Conservation (phyloP, 495 filamentous ascomycete genomes). For the Halenospora varia region DNA sequence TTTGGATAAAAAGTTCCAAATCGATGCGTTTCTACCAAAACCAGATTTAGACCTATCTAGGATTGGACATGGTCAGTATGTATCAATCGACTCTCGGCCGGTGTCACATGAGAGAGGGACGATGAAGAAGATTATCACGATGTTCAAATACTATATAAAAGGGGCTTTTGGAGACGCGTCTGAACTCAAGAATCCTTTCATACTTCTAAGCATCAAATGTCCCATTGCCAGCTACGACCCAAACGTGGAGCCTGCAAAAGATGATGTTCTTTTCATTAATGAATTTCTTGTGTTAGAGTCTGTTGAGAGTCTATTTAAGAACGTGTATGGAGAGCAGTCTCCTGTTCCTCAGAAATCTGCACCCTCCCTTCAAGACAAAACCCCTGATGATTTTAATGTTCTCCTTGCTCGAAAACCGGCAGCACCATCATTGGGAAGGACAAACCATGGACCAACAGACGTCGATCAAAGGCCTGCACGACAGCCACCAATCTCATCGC, state of each 20-base stretch:
- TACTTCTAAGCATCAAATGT: slow-evolving; percentile 71
- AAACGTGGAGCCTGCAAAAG: slow-evolving; percentile 88
- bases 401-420: slow-evolving; percentile 15
- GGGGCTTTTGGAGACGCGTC: background rate
- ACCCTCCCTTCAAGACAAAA: background rate
- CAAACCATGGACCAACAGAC: background rate
- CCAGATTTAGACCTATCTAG: slow-evolving; percentile 47
- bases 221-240: slow-evolving; percentile 71
- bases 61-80: slow-evolving; percentile 54
- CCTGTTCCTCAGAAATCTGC: background rate
- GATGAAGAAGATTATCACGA: slow-evolving; percentile 58
- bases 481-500: background rate
- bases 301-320: slow-evolving; percentile 50
- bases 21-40: slow-evolving; percentile 61
- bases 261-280: slow-evolving; percentile 78
- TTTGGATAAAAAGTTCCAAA: slow-evolving; percentile 25
- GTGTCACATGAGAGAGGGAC: slow-evolving; percentile 60
- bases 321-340: slow-evolving; percentile 16
- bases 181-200: slow-evolving; percentile 59
- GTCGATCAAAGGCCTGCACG: background rate
- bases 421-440: background rate
- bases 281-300: slow-evolving; percentile 31
- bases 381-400: slow-evolving; percentile 11
- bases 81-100: slow-evolving; percentile 78
- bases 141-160: slow-evolving; percentile 55